Percentiles rank a stretch among this genome's conserved stretches.
Conservation (phyloP, 2,329 filamentous ascomycete species). For the Colletotrichum echinochloae region DNA sequence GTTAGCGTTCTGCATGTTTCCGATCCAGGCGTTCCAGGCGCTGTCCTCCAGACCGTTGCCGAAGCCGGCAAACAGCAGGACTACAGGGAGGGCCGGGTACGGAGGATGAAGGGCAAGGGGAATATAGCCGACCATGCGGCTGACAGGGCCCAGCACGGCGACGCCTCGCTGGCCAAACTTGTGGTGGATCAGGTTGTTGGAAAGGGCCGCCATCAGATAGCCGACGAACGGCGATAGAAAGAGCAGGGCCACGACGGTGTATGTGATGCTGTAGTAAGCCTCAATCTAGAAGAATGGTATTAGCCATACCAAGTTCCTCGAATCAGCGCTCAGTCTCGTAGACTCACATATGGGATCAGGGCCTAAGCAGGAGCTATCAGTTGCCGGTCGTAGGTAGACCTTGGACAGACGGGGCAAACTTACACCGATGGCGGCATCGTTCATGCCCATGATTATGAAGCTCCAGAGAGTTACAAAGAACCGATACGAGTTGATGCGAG, state of each 20-base stretch:
- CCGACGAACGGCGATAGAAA: conserved; percentile 76
- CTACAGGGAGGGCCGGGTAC: conserved; percentile 73
- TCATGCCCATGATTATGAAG: conserved; percentile 75
- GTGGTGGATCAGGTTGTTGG: conserved; percentile 75
- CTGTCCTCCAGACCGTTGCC: conserved; percentile 77
- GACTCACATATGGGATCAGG: conserved; percentile 60
- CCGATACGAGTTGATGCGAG: conserved; percentile 68
- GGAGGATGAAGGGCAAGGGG: conserved; percentile 76
- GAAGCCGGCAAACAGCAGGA: conserved; percentile 75
- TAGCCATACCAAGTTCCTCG: neutral
- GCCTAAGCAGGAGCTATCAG: conserved; percentile 50
- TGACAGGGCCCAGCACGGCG: conserved; percentile 72
- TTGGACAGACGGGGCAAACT: conserved; percentile 44
- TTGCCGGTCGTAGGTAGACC: neutral
- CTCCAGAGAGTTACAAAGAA: conserved; percentile 70
- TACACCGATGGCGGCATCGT: conserved; percentile 75
- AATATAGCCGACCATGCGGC: conserved; percentile 74
- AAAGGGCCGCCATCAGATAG: conserved; percentile 71
- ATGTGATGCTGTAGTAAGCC: conserved; percentile 70
- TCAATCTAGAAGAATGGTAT: conserved; percentile 59
- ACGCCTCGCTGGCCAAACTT: conserved; percentile 77
- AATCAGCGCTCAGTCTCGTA: neutral
- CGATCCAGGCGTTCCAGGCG: conserved; percentile 71
- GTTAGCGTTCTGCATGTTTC: conserved; percentile 79
- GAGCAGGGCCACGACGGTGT: conserved; percentile 73